Base-by-base conservation (phyloP, 2,329 filamentous ascomycete genomes). In the Chaetomium strumarium region DNA sequence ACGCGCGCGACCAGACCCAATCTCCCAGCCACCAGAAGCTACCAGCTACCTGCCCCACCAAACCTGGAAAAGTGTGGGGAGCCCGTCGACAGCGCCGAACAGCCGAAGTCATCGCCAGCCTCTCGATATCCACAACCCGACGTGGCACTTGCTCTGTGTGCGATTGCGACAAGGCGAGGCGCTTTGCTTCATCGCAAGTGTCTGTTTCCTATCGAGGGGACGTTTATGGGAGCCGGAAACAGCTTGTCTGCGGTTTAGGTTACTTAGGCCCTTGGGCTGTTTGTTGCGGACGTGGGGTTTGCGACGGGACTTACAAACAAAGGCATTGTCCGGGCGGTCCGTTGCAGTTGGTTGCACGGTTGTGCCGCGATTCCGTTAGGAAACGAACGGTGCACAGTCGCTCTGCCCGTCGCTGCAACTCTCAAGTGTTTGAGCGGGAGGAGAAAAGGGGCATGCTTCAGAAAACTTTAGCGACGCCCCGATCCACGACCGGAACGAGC, bases 1-100 rank as follows among this genome's bases (percentile, higher is more conserved):
- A 31, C 51, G 29, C 9, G 12, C n/a, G n/a, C n/a, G 50, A 43
- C 44, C 50, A 38, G 38, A 16, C 38, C 36, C 31, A 16, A 29
- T 16, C 37, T 45, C 52, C 44, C 48, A 47, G 39, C 52, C 39
- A 47, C 52, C 13, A 29, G 7, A 17, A n/a, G n/a, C n/a, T n/a
- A n/a, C n/a, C n/a, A n/a, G 17, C 33, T 12, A 5, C 45, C 11
- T 13, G 10, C 52, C 43, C 52, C 52, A 49, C 46, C 36, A 10
- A n/a, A n/a, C n/a, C n/a, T n/a, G n/a, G n/a, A n/a, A 24, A 14
- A 30, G 3, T 24, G 47, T 51, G 52, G 52, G 33, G 43, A 46
- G 8, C 8, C 16, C 30, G 12, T 20, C 24, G 45, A 34, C 40
- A 39, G 3, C 34, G 34, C 34, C 46, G 37, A 34, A 12, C 40